Evolutionary conservation across 108 stramenopile genomes (phyloP).

Genomic region (Cyclotella cryptica): DNA sequence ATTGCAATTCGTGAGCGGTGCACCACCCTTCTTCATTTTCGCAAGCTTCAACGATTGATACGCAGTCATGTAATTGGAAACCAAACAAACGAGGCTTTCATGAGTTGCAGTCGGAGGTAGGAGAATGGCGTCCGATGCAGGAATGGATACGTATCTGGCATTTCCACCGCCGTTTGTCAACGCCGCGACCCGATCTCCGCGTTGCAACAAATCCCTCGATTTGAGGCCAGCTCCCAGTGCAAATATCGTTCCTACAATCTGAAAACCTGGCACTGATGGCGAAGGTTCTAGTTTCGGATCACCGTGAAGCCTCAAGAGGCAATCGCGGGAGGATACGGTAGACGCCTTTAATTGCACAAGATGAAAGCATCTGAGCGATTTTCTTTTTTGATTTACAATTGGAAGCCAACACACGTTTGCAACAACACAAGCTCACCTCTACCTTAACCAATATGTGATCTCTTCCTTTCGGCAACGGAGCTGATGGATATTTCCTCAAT

Average conservation of each 20-base stretch:
- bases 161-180: constrained; percentile 68
- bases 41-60: constrained; percentile 68
- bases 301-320: constrained; percentile 52
- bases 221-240: constrained; percentile 37
- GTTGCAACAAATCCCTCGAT: constrained; percentile 11
- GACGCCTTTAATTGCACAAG: constrained; percentile 52
- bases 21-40: constrained; percentile 35
- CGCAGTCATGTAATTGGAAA: constrained; percentile 76
- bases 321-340: constrained; percentile 68
- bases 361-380: not conserved
- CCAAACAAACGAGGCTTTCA: constrained; percentile 61
- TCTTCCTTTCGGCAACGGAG: constrained; percentile 29
- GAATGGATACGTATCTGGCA: constrained; percentile 62
- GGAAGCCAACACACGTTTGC: too few relatives aligned
- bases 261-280: constrained; percentile 66
- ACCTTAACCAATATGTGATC: constrained; percentile 65
- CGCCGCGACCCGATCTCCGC: constrained; percentile 72
- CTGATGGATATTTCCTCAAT: constrained; percentile 29
- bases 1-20: constrained; percentile 35
- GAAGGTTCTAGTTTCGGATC: constrained; percentile 24
- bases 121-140: constrained; percentile 55
- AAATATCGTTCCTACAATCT: constrained; percentile 60
- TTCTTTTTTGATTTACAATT: not conserved
- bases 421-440: constrained; percentile 35
- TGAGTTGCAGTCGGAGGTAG: constrained; percentile 55